These are phyloP conservation scores for Magnaporthiopsis poae DNA, from an alignment of 2,329 filamentous ascomycete genomes.

Conservation along the genomic window DNA sequence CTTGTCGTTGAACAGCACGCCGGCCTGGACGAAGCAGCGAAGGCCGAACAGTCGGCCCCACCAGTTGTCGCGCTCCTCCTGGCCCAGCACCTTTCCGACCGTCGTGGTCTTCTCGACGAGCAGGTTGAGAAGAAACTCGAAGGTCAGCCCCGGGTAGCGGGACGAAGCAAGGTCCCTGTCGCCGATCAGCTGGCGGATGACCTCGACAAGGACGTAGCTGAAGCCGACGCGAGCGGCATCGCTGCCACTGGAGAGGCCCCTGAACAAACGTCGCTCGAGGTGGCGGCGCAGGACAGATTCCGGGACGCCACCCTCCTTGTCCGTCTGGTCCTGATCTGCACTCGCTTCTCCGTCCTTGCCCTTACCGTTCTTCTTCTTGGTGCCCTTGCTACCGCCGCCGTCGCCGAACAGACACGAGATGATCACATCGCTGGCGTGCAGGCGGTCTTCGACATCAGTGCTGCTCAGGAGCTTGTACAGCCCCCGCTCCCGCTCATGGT, in stretches of 20 bases:
- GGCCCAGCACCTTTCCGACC: constrained; percentile 42
- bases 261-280: constrained; percentile 61
- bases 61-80: constrained; percentile 78
- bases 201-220: constrained; percentile 76
- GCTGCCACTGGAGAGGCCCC: constrained; percentile 78
- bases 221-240: constrained; percentile 85
- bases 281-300: constrained; percentile 48
- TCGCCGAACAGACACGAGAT: constrained; percentile 44
- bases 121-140: constrained; percentile 44
- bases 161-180: constrained; percentile 31
- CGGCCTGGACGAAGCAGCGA: constrained; percentile 74
- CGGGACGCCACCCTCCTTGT: constrained; percentile 24
- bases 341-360: background rate
- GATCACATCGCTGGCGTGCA: constrained; percentile 49
- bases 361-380: background rate
- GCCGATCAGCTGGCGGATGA: constrained; percentile 62
- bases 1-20: constrained; percentile 53
- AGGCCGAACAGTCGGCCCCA: constrained; percentile 82
- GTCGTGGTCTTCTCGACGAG: constrained; percentile 46
- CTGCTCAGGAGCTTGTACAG: constrained; percentile 54
- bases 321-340: background rate
- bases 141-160: constrained; percentile 44
- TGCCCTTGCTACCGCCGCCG: constrained; percentile 16
- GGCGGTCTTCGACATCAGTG: constrained; percentile 45
- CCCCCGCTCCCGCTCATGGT: constrained; percentile 47